These are phyloP conservation scores for Myxozyma monticola DNA, from an alignment of 805 yeast species.

Conservation along the genomic window DNA sequence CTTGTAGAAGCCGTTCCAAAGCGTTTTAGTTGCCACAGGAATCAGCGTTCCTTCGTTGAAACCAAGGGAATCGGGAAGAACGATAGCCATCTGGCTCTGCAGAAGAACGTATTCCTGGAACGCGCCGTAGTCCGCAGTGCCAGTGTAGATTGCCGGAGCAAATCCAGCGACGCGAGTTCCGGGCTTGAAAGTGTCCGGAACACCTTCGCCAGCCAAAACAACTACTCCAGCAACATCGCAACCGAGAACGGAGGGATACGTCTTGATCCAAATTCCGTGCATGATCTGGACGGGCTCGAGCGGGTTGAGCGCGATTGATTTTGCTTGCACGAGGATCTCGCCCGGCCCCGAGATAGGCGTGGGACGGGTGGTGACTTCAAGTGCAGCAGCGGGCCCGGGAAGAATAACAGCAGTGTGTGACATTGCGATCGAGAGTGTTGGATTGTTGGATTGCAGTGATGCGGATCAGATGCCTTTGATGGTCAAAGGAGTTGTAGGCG, in stretches of 20 bases:
- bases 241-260: conserved; percentile 31
- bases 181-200: conserved; percentile 22
- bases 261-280: neutral
- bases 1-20: conserved; percentile 6
- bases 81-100: conserved; percentile 12
- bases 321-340: neutral
- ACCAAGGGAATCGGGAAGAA: conserved; percentile 27
- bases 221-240: conserved; percentile 34
- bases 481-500: too few species aligned
- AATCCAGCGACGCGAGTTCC: conserved; percentile 30
- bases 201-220: conserved; percentile 32
- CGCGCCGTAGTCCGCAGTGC: conserved; percentile 9
- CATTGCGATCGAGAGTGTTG: neutral
- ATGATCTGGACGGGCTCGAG: conserved; percentile 28
- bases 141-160: neutral
- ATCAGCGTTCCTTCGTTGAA: conserved; percentile 28
- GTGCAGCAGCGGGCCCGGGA: neutral
- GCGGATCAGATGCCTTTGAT: too few species aligned
- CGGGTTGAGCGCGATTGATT: conserved; percentile 32
- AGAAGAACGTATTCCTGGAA: conserved; percentile 30
- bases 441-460: neutral
- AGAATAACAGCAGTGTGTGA: neutral
- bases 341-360: neutral
- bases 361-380: neutral
- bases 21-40: conserved; percentile 31